A percentile compares a stretch with the other conserved stretches of the same genome.
phyloP scores from a whole-genome alignment of 2,329 filamentous ascomycete genomes.

The Talaromyces albobiverticillius region DNA sequence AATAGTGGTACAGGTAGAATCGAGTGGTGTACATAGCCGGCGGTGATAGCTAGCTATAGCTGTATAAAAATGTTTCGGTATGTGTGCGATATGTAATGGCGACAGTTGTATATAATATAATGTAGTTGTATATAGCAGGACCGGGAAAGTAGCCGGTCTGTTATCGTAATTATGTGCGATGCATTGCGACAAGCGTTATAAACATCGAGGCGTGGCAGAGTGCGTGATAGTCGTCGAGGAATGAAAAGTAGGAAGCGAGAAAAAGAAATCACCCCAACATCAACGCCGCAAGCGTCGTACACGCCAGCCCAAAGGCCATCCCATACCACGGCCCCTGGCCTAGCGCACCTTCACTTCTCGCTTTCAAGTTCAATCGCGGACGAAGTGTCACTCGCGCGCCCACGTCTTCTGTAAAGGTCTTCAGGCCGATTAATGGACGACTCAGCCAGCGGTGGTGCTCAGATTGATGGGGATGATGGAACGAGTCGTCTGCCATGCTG shows the following conservation, averaged over 20 bases:
- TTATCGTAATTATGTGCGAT: background rate
- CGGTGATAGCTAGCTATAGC: background rate
- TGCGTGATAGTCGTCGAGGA: too few species aligned
- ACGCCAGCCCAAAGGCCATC: conserved; percentile 40
- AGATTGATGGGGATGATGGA: too few species aligned
- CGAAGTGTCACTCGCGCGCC: conserved; percentile 23
- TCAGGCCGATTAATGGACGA: conserved; percentile 27
- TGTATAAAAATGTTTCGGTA: too few species aligned
- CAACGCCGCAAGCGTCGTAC: conserved; percentile 36
- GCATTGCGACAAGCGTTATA: background rate
- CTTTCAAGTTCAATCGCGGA: conserved; percentile 19
- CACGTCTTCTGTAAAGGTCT: conserved; percentile 22
- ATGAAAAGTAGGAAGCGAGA: background rate
- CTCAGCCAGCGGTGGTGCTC: conserved; percentile 32
- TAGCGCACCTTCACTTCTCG: conserved; percentile 36
- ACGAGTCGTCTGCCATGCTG: background rate
- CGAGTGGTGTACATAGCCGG: background rate
- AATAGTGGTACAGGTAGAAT: background rate
- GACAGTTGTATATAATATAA: too few species aligned
- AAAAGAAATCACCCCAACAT: conserved; percentile 31
- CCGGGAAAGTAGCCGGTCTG: background rate
- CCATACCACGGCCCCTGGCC: conserved; percentile 42
- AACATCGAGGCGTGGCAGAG: too few species aligned
- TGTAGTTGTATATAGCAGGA: background rate
- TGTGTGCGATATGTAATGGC: background rate